These are phyloP conservation scores for Penicillium chermesinum DNA, from an alignment of 495 filamentous ascomycete genomes.

Conservation along the genomic window DNA sequence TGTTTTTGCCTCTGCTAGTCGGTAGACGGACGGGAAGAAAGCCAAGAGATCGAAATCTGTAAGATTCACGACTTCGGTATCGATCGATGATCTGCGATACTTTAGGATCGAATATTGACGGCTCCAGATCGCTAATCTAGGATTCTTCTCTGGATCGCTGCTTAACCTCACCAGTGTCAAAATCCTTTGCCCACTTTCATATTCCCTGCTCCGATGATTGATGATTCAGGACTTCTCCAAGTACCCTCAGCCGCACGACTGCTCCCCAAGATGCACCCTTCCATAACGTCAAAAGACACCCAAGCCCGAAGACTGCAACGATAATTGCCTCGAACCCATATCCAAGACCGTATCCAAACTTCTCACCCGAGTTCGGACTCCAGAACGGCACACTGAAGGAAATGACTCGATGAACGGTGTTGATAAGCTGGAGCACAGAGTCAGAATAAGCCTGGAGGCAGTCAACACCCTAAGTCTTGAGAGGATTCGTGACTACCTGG, in stretches of 20 bases:
- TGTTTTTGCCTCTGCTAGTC: too few species aligned
- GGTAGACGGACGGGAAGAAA: too few species aligned
- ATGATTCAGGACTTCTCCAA: background rate
- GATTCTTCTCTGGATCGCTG: too few species aligned
- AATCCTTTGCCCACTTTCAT: too few species aligned
- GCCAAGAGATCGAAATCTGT: too few species aligned
- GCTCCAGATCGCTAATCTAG: too few species aligned
- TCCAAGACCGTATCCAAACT: background rate
- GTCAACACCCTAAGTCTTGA: conserved; percentile 4
- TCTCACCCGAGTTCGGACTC: background rate
- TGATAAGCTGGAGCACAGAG: conserved; percentile 2
- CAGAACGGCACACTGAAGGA: conserved; percentile 2
- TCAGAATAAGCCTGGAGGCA: background rate
- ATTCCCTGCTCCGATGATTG: too few species aligned
- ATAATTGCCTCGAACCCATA: conserved; percentile 1
- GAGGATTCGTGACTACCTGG: background rate
- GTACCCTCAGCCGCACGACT: background rate
- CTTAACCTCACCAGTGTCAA: too few species aligned
- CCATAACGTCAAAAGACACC: background rate
- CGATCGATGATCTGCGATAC: too few species aligned
- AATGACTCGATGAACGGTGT: background rate
- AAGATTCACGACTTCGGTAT: too few species aligned
- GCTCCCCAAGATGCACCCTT: background rate
- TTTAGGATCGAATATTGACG: too few species aligned
- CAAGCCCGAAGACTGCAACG: background rate